These are phyloP conservation scores for Herpetomonas samuelpessoai DNA, from an alignment of 208 protist genomes.

Conservation along the genomic window DNA sequence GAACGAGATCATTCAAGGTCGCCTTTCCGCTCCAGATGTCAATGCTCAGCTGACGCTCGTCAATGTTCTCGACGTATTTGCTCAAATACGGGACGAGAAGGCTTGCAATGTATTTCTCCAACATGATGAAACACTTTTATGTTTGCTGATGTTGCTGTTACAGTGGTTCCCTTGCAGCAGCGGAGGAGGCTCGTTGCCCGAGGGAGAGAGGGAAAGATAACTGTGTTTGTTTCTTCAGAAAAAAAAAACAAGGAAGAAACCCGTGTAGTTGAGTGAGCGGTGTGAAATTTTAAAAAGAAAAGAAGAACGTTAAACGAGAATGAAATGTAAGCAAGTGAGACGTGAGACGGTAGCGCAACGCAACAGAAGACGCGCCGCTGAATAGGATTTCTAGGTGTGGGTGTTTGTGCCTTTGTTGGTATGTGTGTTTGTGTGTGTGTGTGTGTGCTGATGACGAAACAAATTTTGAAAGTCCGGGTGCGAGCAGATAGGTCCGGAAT, in stretches of 20 bases:
- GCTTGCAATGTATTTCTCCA: conserved; percentile 79
- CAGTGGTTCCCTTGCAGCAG: neutral
- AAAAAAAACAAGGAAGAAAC: conserved; percentile 3
- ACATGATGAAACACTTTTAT: conserved; percentile 31
- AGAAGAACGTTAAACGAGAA: neutral
- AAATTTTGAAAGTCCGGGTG: no score
- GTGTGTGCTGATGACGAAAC: no score
- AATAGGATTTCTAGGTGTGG: no score
- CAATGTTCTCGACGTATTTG: conserved; percentile 84
- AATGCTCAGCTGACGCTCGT: conserved; percentile 71
- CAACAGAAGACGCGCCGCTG: no score
- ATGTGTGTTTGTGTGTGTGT: no score
- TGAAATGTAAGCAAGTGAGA: neutral
- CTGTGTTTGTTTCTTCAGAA: neutral
- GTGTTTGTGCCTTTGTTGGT: no score
- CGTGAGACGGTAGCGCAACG: no score
- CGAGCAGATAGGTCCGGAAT: no score
- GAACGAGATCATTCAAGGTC: conserved; percentile 66
- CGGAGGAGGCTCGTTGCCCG: neutral
- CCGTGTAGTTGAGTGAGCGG: conserved; percentile 1
- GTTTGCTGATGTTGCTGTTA: neutral
- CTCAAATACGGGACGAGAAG: conserved; percentile 85
- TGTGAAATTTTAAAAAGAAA: conserved; percentile 7
- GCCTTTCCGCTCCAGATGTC: conserved; percentile 85
- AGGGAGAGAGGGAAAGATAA: conserved; percentile 1